A percentile compares a stretch with the other conserved stretches of the same genome.
Evolutionary conservation across 176 grass and related monocot genomes (phyloP).

Genomic region (maize (Zea mays)): DNA sequence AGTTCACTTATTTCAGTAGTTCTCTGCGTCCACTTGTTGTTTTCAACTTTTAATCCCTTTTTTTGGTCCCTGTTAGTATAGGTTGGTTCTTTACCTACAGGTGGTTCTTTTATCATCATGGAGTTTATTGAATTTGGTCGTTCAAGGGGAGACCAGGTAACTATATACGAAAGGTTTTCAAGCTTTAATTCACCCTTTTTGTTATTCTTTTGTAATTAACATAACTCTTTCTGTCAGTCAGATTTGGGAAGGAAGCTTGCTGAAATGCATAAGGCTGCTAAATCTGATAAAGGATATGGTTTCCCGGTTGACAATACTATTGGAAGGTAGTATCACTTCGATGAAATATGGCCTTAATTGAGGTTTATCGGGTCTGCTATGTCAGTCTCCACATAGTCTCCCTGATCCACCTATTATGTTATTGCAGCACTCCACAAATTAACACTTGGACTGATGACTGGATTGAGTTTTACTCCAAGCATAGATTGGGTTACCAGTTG

Average conservation of each 20-base stretch:
- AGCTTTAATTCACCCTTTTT: neutral
- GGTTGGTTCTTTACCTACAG: slow-evolving; percentile 68
- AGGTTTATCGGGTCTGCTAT: neutral
- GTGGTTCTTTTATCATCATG: slow-evolving; percentile 96
- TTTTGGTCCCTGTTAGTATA: neutral
- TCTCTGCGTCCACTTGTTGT: neutral
- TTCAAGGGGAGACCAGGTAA: slow-evolving; percentile 83
- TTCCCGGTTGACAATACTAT: slow-evolving; percentile 76
- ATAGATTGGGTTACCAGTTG: slow-evolving; percentile 76
- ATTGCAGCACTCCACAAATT: slow-evolving; percentile 71
- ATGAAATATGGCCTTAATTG: neutral
- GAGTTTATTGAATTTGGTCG: slow-evolving; percentile 88
- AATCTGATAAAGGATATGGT: slow-evolving; percentile 73
- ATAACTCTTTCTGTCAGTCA: slow-evolving; percentile 49
- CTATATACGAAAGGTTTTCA: slow-evolving; percentile 13
- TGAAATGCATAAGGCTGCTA: slow-evolving; percentile 79
- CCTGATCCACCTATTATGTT: slow-evolving; percentile 8
- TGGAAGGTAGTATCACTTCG: slow-evolving; percentile 53
- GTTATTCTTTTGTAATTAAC: slow-evolving; percentile 1
- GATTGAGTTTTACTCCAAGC: slow-evolving; percentile 76
- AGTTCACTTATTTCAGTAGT: neutral
- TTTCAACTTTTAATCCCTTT: slow-evolving; percentile 5
- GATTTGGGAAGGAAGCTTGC: slow-evolving; percentile 70
- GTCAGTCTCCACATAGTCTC: neutral
- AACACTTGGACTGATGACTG: slow-evolving; percentile 82